Evolutionary conservation across 306 rosid genomes (phyloP).

Genomic region (Casuarina cunninghamiana): DNA sequence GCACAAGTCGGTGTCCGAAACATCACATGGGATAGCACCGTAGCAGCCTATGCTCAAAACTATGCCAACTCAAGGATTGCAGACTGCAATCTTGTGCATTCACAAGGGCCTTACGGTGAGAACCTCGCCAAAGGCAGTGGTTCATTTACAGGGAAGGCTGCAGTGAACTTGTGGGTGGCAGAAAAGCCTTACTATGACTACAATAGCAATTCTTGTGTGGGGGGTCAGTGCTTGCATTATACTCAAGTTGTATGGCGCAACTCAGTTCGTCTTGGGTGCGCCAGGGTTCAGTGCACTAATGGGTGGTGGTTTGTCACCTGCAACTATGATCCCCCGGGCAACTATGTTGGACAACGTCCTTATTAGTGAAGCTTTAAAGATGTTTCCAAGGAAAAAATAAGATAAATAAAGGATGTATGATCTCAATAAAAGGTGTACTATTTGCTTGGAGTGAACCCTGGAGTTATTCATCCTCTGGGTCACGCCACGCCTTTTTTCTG

Average conservation of each 20-base stretch:
- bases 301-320: slow-evolving; percentile 34
- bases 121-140: slow-evolving; percentile 27
- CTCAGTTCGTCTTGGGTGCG: slow-evolving; percentile 44
- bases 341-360: slow-evolving; percentile 34
- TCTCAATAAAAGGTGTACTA: no score
- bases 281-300: slow-evolving; percentile 44
- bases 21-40: slow-evolving; percentile 13
- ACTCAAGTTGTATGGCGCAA: slow-evolving; percentile 56
- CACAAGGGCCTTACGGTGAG: slow-evolving; percentile 27
- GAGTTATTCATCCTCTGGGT: no score
- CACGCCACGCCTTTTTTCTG: no score
- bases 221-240: slow-evolving; percentile 38
- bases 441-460: no score
- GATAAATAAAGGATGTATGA: no score
- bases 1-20: not conserved
- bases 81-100: slow-evolving; percentile 32
- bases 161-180: slow-evolving; percentile 33
- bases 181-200: slow-evolving; percentile 39
- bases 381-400: no score
- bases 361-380: not conserved
- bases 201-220: slow-evolving; percentile 31
- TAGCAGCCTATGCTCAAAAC: slow-evolving; percentile 23
- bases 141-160: not conserved
- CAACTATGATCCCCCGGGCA: slow-evolving; percentile 53
- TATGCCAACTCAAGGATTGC: slow-evolving; percentile 12